Evolutionary conservation across 2,329 filamentous ascomycete genomes (phyloP).

Genomic region (Phyllosticta paracitricarpa): DNA sequence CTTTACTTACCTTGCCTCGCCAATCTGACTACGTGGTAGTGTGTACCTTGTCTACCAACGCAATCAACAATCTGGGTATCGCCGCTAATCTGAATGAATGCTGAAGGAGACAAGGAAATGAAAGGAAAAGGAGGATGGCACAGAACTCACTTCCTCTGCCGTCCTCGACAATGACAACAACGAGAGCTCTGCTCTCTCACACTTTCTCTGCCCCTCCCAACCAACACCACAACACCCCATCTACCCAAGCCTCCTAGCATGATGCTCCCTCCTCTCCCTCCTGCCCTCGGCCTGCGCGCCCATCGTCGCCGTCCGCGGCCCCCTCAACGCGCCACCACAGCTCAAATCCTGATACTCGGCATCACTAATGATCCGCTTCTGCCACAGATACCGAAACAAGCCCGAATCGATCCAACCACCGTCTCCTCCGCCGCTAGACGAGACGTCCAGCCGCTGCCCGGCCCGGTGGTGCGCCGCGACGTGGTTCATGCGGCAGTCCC

Average conservation of each 20-base stretch:
- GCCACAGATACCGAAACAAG: constrained; percentile 23
- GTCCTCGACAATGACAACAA: too few species aligned
- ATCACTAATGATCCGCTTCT: constrained; percentile 21
- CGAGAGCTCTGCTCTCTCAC: too few species aligned
- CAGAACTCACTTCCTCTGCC: too few species aligned
- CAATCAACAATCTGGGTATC: too few species aligned
- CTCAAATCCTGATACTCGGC: constrained; percentile 24
- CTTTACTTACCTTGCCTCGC: too few species aligned
- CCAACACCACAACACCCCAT: background rate
- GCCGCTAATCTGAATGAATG: too few species aligned
- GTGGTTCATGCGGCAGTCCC: constrained; percentile 22
- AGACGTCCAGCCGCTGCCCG: constrained; percentile 17
- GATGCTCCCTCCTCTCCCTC: background rate
- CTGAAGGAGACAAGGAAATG: background rate
- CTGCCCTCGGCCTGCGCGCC: background rate
- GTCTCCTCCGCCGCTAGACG: constrained; percentile 13
- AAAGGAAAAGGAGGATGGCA: background rate
- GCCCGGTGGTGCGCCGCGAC: constrained; percentile 18
- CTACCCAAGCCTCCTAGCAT: background rate
- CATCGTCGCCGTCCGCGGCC: background rate
- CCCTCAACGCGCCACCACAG: constrained; percentile 17
- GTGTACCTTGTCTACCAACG: too few species aligned
- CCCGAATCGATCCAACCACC: constrained; percentile 15
- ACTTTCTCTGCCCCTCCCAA: too few species aligned
- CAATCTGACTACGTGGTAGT: too few species aligned